These are phyloP conservation scores for Pichia phayaonensis DNA, from an alignment of 805 yeast genomes.

Conservation along the genomic window DNA sequence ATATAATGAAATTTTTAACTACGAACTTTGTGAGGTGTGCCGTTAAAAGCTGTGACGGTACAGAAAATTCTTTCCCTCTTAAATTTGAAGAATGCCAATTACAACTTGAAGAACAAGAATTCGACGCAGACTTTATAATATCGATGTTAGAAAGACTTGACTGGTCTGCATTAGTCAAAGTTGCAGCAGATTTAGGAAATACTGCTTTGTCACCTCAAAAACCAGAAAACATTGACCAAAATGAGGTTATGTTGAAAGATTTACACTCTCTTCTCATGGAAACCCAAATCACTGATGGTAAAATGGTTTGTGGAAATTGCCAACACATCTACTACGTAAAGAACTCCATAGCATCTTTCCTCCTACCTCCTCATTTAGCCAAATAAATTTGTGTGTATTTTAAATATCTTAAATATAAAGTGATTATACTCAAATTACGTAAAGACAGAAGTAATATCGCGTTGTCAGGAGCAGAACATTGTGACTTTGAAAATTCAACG, in stretches of 20 bases:
- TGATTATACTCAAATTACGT: no score
- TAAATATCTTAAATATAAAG: no score
- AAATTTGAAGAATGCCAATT: conserved; percentile 60
- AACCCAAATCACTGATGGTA: conserved; percentile 81
- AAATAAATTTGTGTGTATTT: conserved; percentile 8
- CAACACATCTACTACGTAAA: conserved; percentile 83
- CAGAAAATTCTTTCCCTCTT: conserved; percentile 76
- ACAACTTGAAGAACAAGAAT: conserved; percentile 72
- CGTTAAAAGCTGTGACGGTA: conserved; percentile 66
- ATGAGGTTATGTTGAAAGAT: conserved; percentile 56
- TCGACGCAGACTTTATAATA: conserved; percentile 69
- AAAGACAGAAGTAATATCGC: no score
- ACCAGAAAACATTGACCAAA: conserved; percentile 43
- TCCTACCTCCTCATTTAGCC: conserved; percentile 91
- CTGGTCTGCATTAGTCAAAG: conserved; percentile 77
- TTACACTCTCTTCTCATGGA: conserved; percentile 74
- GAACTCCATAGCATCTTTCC: conserved; percentile 87
- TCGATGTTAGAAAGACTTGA: conserved; percentile 76
- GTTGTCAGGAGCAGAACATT: not conserved
- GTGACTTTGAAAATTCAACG: no score
- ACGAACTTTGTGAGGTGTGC: conserved; percentile 96
- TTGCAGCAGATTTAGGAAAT: conserved; percentile 72
- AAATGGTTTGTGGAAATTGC: conserved; percentile 83
- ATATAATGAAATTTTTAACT: conserved; percentile 80
- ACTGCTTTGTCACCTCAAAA: conserved; percentile 48